Base-by-base conservation (phyloP, 2,329 filamentous ascomycete species). In the Botrytis tulipae region DNA sequence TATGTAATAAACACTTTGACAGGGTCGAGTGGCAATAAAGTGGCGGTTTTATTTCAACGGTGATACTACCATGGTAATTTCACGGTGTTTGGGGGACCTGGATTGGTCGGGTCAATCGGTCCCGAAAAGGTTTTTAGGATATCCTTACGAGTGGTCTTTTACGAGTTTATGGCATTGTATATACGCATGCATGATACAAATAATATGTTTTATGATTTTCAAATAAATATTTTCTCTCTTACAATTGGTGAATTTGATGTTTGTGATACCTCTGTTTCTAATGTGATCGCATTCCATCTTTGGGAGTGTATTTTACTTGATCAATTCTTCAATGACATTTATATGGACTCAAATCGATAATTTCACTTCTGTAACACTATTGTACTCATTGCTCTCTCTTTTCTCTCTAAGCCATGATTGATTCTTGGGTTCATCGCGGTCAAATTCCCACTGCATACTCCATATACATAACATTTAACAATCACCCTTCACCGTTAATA, bases 351-450 rank as follows among this genome's bases (percentile, higher is more conserved):
- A 10, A 10, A 48, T 12, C 20, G 5, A 10, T 48, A 5, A 0
- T 4, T 25, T 48, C 22, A 4, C 22, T 54, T 54, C 1, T 3
- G 5, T 25, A 54, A n/a, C 14, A 54, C 25, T 8, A 29, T 18
- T 59, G 18, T 5, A 32, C 4, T 20, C 8, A 0, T 3, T 35
- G 14, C 29, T 59, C 54, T 59, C 54, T 32, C 54, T 22, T 35
- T 35, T 1, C 22, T 51, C 1, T 6, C 10, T 1, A n/a, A 51
- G 0, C 3, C 5, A 7, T 51, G 4, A 16, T n/a, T 16, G 14
- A 51, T 3, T 6, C 0, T 51, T 0, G 2, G 12, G 2, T n/a
- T n/a, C 4, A 51, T n/a, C 25, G 0, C 6, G 3, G 1, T n/a
- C 25, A n/a, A 14, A 20, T 14, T 12, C 18, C 29, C 12, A 12